These are phyloP conservation scores for Metschnikowia continentalis DNA, from an alignment of 805 yeast genomes.

Conservation along the genomic window DNA sequence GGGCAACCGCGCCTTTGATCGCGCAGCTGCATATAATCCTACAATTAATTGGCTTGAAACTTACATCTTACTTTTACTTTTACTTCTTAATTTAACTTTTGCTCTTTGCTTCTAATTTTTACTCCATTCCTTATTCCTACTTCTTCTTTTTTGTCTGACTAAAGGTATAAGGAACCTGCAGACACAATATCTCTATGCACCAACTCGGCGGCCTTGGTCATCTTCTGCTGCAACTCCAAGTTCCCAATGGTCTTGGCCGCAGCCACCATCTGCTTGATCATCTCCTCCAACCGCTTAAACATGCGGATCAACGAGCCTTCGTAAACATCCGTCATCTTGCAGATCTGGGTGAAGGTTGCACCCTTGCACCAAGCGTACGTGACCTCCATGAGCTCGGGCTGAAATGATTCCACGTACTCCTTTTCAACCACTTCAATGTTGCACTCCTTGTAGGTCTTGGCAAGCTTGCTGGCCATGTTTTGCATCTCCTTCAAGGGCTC, in stretches of 20 bases:
- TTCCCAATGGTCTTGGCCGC: conserved; percentile 97
- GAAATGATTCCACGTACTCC: conserved; percentile 87
- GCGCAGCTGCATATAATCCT: not conserved
- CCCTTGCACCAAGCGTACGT: conserved; percentile 97
- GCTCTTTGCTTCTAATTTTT: too few relatives aligned
- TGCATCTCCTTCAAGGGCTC: conserved; percentile 87
- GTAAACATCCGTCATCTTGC: conserved; percentile 98
- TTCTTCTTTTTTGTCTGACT: too few relatives aligned
- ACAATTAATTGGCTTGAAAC: too few relatives aligned
- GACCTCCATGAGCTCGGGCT: conserved; percentile 94
- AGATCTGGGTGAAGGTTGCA: conserved; percentile 91
- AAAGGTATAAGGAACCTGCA: conserved; percentile 81
- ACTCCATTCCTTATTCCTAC: too few relatives aligned
- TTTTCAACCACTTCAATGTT: conserved; percentile 87
- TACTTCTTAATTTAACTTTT: too few relatives aligned
- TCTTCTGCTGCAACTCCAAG: conserved; percentile 75
- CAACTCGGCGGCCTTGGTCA: conserved; percentile 79
- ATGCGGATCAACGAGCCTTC: conserved; percentile 95
- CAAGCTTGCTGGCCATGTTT: conserved; percentile 88
- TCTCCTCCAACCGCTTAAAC: conserved; percentile 91
- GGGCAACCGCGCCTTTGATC: not conserved
- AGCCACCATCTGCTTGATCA: conserved; percentile 80
- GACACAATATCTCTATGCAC: conserved; percentile 95
- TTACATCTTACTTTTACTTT: too few relatives aligned
- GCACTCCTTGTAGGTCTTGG: conserved; percentile 83